Conservation (phyloP, 768 basidiomycete species). For the Glaciozyma martinii region DNA sequence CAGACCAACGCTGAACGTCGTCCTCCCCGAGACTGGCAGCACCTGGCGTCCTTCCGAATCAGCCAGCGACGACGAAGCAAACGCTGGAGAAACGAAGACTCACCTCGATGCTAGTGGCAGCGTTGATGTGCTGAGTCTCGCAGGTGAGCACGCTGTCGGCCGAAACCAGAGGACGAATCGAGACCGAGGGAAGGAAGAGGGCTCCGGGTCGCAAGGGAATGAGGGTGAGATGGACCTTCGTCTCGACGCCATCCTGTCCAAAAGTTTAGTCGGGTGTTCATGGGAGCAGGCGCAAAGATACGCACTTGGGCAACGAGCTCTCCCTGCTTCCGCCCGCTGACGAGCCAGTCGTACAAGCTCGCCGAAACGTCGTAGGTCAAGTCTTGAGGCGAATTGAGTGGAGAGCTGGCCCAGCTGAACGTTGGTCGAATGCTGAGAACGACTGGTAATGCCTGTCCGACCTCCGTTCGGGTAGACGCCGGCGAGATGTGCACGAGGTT, state of each 20-base stretch:
- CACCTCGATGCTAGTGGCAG: conserved; percentile 69
- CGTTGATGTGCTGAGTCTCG: conserved; percentile 76
- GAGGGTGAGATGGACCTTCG: conserved; percentile 60
- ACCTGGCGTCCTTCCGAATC: not conserved
- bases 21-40: not conserved
- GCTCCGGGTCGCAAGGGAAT: conserved; percentile 79
- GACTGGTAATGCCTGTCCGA: conserved; percentile 76
- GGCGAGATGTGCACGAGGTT: conserved; percentile 40
- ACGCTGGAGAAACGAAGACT: not conserved
- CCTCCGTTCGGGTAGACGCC: conserved; percentile 51
- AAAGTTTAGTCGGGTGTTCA: conserved; percentile 2
- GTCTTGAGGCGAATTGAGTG: not conserved
- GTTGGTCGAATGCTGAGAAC: conserved; percentile 59
- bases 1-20: not conserved
- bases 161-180: conserved; percentile 54
- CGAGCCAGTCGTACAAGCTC: conserved; percentile 73
- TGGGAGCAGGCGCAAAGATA: not conserved
- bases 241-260: conserved; percentile 53
- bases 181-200: conserved; percentile 63
- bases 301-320: conserved; percentile 66
- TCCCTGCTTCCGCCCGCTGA: conserved; percentile 79
- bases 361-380: conserved; percentile 58
- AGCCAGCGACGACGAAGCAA: not conserved
- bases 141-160: conserved; percentile 43
- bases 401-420: conserved; percentile 61